phyloP scores from a whole-genome alignment of 2,329 filamentous ascomycete species.

The Colletotrichum destructivum region DNA sequence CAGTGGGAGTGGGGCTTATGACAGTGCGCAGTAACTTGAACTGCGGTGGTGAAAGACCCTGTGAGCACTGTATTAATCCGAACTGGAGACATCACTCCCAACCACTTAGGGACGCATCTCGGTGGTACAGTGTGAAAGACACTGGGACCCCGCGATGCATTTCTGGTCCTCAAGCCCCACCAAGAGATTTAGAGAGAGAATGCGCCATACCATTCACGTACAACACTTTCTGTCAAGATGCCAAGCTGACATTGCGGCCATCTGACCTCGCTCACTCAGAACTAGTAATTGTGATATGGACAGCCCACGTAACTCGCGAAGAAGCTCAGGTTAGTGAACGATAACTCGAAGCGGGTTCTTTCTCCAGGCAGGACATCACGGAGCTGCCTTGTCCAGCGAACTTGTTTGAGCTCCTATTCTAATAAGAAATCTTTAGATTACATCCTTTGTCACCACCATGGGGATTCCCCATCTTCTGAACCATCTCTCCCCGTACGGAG shows the following conservation, averaged over 20 bases:
- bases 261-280: background rate
- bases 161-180: background rate
- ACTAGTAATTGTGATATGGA: background rate
- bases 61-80: slow-evolving; percentile 39
- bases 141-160: slow-evolving; percentile 20
- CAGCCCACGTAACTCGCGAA: background rate
- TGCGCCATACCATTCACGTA: background rate
- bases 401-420: background rate
- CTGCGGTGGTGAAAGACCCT: rapidly evolving
- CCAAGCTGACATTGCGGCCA: background rate
- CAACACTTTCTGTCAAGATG: background rate
- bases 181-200: background rate
- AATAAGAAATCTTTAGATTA: background rate
- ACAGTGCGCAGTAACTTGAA: slow-evolving; percentile 13
- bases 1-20: background rate
- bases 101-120: background rate
- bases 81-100: background rate
- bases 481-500: slow-evolving; percentile 68
- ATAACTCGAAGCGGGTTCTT: background rate
- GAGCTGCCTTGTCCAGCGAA: too few species aligned
- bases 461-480: slow-evolving; percentile 72
- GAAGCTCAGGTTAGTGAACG: slow-evolving; percentile 17
- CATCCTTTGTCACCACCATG: slow-evolving; percentile 55
- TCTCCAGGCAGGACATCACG: background rate
- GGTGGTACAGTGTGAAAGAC: slow-evolving; percentile 21